Conservation (phyloP, 352 stramenopile genomes). For the Globisporangium camurandrum region DNA sequence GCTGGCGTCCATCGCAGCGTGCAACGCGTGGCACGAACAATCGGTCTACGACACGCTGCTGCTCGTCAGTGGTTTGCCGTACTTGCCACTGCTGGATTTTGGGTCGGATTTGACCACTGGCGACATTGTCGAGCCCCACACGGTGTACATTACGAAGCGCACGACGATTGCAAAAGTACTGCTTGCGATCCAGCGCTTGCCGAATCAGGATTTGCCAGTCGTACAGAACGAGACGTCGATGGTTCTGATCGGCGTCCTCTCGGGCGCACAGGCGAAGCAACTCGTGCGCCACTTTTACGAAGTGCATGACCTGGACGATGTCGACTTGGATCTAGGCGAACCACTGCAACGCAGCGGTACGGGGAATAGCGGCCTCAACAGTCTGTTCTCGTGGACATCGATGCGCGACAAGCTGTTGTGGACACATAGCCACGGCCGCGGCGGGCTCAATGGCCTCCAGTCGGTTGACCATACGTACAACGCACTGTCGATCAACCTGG, state of each 20-base stretch:
- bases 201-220: slow-evolving; percentile 67
- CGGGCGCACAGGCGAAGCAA: slow-evolving; percentile 39
- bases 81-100: slow-evolving; percentile 78
- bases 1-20: slow-evolving; percentile 56
- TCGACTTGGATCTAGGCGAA: slow-evolving; percentile 73
- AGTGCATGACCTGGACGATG: slow-evolving; percentile 29
- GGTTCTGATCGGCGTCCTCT: slow-evolving; percentile 63
- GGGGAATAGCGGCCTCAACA: too few relatives aligned
- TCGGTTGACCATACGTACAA: slow-evolving; percentile 72
- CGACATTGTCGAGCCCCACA: slow-evolving; percentile 62
- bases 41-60: slow-evolving; percentile 84
- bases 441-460: slow-evolving; percentile 55
- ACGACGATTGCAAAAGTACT: slow-evolving; percentile 64
- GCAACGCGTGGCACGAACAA: slow-evolving; percentile 54
- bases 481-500: slow-evolving; percentile 29
- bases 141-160: slow-evolving; percentile 69
- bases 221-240: slow-evolving; percentile 61
- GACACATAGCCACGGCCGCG: slow-evolving; percentile 26
- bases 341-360: slow-evolving; percentile 25
- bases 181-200: slow-evolving; percentile 63
- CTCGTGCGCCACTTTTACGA: slow-evolving; percentile 64
- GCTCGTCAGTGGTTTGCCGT: slow-evolving; percentile 66
- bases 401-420: slow-evolving; percentile 47
- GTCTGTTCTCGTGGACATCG: slow-evolving; percentile 55
- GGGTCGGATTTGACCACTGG: slow-evolving; percentile 39